phyloP scores from a whole-genome alignment of 2,329 filamentous ascomycete species.

The Cladosporium halotolerans region DNA sequence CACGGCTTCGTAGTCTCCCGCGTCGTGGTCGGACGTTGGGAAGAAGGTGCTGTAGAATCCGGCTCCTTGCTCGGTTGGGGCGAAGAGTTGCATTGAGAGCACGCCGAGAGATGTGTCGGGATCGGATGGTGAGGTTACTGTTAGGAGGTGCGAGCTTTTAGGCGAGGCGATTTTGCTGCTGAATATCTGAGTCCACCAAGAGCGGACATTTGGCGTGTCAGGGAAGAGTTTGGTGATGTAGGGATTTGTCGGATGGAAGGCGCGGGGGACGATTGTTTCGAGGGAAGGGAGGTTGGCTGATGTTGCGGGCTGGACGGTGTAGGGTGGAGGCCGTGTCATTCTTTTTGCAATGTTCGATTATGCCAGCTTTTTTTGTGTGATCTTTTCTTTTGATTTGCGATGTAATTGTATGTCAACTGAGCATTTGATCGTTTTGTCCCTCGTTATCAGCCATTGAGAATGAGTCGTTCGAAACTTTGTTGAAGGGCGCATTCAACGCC shows the following conservation, averaged over 20 bases:
- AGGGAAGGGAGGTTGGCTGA: constrained; percentile 16
- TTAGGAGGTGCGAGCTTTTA: constrained; percentile 13
- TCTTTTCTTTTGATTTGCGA: neutral
- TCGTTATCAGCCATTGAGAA: neutral
- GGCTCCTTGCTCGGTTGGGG: constrained; percentile 1
- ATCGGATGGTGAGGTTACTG: constrained; percentile 12
- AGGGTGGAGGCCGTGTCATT: neutral
- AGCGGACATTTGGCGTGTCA: constrained; percentile 16
- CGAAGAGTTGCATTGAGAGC: constrained; percentile 1
- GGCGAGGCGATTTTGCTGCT: constrained; percentile 15
- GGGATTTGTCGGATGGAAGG: constrained; percentile 23
- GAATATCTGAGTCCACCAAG: constrained; percentile 22
- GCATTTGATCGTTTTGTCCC: neutral
- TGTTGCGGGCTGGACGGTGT: neutral
- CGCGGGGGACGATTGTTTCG: constrained; percentile 21
- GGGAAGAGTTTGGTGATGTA: constrained; percentile 20
- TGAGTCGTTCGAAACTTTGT: neutral
- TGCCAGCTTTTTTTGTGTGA: neutral
- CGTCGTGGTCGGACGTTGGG: constrained; percentile 19
- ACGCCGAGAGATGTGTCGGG: neutral
- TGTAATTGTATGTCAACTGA: neutral
- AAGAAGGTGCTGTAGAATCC: constrained; percentile 14
- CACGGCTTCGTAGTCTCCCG: constrained; percentile 10
- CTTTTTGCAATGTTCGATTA: neutral
- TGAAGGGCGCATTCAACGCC: neutral